phyloP scores from a whole-genome alignment of 257 asterid species.

The Haberlea rhodopensis region DNA sequence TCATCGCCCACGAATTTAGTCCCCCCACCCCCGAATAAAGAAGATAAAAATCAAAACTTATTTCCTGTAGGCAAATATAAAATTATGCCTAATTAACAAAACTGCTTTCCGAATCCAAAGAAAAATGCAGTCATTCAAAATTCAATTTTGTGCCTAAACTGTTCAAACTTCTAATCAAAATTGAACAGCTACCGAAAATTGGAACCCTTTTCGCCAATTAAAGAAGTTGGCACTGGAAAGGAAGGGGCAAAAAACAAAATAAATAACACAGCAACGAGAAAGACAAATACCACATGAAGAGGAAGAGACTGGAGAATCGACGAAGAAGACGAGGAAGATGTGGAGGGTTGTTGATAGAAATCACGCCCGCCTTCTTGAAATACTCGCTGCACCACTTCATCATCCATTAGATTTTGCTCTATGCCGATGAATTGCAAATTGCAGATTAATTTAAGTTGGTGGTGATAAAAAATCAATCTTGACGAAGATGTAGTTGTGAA shows the following conservation, averaged over 20 bases:
- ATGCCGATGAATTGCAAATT: background rate
- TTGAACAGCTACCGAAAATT: background rate
- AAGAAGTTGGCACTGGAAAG: constrained; percentile 4
- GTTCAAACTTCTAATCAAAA: background rate
- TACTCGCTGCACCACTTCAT: constrained; percentile 86
- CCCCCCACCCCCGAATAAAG: constrained; percentile 11
- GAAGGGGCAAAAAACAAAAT: background rate
- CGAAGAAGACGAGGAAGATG: constrained; percentile 75
- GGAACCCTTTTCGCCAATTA: constrained; percentile 3
- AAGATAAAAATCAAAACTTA: constrained; percentile 1
- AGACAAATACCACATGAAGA: constrained; percentile 70
- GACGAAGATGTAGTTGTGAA: constrained; percentile 20
- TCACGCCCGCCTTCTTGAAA: constrained; percentile 97
- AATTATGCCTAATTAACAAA: constrained; percentile 2
- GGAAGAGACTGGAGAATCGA: constrained; percentile 98
- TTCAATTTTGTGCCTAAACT: constrained; percentile 14
- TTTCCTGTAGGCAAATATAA: background rate
- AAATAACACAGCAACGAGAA: background rate
- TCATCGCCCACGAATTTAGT: background rate
- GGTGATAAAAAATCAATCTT: constrained; percentile 20
- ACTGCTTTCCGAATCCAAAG: background rate
- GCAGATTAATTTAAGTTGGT: background rate
- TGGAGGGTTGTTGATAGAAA: constrained; percentile 76
- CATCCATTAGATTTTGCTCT: constrained; percentile 56
- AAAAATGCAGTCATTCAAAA: constrained; percentile 12